Conservation (phyloP, 345 rosid genomes). For the Sonneratia alba region DNA sequence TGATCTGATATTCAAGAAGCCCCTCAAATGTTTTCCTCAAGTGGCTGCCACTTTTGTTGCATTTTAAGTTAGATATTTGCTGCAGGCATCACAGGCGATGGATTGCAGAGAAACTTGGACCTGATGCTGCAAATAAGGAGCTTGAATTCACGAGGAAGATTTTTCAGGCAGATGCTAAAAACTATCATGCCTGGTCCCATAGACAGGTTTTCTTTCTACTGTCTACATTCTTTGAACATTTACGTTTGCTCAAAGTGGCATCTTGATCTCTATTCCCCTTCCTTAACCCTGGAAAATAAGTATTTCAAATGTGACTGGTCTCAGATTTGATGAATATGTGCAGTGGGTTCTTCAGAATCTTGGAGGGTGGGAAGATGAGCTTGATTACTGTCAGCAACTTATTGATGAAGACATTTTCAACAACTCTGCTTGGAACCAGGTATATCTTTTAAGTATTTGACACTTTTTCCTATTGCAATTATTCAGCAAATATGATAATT, state of each 20-base stretch:
- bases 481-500: neutral
- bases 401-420: slow-evolving; percentile 74
- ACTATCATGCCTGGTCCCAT: slow-evolving; percentile 96
- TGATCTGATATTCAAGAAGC: neutral
- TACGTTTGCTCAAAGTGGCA: too few species aligned
- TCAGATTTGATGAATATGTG: neutral
- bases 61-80: neutral
- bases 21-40: neutral
- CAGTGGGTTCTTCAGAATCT: slow-evolving; percentile 76
- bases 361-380: slow-evolving; percentile 95
- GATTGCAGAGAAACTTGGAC: slow-evolving; percentile 81
- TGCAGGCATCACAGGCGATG: slow-evolving; percentile 94
- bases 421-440: slow-evolving; percentile 99
- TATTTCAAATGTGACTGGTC: neutral
- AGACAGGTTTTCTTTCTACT: slow-evolving; percentile 57
- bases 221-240: neutral
- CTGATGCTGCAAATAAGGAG: slow-evolving; percentile 47
- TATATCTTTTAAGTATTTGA: slow-evolving; percentile 10
- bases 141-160: slow-evolving; percentile 59
- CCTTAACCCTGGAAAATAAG: neutral
- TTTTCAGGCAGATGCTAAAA: slow-evolving; percentile 56
- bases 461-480: neutral
- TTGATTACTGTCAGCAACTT: slow-evolving; percentile 59
- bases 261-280: neutral
- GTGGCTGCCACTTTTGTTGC: neutral